phyloP scores from a whole-genome alignment of 2,329 filamentous ascomycete genomes.

The Nemania bipapillata region DNA sequence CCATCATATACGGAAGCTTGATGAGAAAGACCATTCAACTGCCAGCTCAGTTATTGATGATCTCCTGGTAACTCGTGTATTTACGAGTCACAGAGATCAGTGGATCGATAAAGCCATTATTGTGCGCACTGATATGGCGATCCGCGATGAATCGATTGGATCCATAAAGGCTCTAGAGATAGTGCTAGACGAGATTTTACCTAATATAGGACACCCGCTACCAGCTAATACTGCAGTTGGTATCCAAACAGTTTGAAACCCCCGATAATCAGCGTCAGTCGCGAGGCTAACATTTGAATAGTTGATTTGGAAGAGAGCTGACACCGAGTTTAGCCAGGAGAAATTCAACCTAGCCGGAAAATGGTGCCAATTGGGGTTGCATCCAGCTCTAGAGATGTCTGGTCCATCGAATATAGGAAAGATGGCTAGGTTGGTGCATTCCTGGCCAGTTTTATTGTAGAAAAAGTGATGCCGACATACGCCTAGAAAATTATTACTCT shows the following conservation, averaged over 20 bases:
- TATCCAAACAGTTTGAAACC: conserved; percentile 68
- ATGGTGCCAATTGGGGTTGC: conserved; percentile 78
- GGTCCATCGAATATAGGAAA: conserved; percentile 75
- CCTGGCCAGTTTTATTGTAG: neutral
- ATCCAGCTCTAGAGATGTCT: conserved; percentile 72
- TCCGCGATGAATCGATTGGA: conserved; percentile 54
- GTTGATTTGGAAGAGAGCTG: conserved; percentile 85
- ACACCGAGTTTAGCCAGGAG: conserved; percentile 64
- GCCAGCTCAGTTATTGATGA: conserved; percentile 68
- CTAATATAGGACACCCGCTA: conserved; percentile 61
- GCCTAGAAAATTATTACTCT: conserved; percentile 76
- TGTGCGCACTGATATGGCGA: conserved; percentile 73
- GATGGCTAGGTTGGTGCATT: conserved; percentile 66
- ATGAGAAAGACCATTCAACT: conserved; percentile 62
- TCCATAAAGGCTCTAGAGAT: conserved; percentile 47
- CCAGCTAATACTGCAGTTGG: conserved; percentile 71
- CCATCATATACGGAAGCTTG: conserved; percentile 73
- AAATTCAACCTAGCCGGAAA: conserved; percentile 66
- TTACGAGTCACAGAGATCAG: conserved; percentile 59
- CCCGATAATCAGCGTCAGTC: neutral
- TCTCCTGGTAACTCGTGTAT: conserved; percentile 69
- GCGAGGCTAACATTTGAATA: conserved; percentile 51
- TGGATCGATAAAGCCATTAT: conserved; percentile 78
- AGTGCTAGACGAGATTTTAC: conserved; percentile 54
- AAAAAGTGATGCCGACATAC: conserved; percentile 28